phyloP scores from a whole-genome alignment of 2,329 filamentous ascomycete species.

The Neofusicoccum sp. region DNA sequence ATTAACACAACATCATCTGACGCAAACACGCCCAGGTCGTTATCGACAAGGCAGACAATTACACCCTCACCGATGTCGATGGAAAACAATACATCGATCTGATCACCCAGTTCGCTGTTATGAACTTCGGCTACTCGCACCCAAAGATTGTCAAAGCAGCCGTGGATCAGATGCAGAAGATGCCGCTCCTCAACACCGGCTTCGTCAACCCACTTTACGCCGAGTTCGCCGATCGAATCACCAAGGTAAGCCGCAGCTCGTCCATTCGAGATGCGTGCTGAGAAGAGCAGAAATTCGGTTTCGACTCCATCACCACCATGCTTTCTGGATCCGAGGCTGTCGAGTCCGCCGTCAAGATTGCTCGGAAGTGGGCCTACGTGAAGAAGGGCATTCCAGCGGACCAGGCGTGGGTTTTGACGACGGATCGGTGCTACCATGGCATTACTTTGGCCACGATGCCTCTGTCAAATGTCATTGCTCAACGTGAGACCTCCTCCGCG shows the following conservation, averaged over 20 bases:
- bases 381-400: slow-evolving; percentile 75
- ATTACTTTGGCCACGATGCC: slow-evolving; percentile 77
- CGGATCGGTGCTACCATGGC: slow-evolving; percentile 62
- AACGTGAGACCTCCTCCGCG: slow-evolving; percentile 71
- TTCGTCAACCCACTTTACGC: slow-evolving; percentile 5
- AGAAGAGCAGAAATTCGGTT: slow-evolving; percentile 47
- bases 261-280: no score
- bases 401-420: slow-evolving; percentile 66
- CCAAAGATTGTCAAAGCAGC: not conserved
- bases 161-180: not conserved
- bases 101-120: not conserved
- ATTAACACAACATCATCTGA: no score
- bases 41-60: not conserved
- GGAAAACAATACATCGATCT: slow-evolving; percentile 1
- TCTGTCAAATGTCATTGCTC: slow-evolving; percentile 74
- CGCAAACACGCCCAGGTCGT: not conserved
- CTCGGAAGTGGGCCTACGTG: slow-evolving; percentile 88
- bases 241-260: not conserved
- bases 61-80: not conserved
- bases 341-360: slow-evolving; percentile 91
- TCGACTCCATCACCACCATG: slow-evolving; percentile 87
- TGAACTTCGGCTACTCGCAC: not conserved
- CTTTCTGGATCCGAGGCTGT: slow-evolving; percentile 90
- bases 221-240: not conserved
- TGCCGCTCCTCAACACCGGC: not conserved